Percentiles rank a stretch among this genome's conserved stretches.
Conservation (phyloP, 257 asterid species). For the Linaria vulgaris region DNA sequence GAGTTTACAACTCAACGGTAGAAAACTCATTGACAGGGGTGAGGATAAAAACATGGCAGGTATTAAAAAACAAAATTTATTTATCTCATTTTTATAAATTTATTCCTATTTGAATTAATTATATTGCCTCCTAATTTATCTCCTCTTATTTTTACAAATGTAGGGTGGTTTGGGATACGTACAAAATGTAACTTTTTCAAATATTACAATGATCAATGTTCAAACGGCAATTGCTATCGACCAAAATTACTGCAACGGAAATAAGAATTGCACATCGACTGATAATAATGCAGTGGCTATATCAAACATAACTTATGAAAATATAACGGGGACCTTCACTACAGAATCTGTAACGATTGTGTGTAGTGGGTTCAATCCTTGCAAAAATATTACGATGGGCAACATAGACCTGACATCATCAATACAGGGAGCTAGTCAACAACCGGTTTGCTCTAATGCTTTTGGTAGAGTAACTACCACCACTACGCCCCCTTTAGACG, state of each 20-base stretch:
- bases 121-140: too few relatives aligned
- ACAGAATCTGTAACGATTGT: too few relatives aligned
- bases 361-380: slow-evolving; percentile 24
- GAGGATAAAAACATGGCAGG: slow-evolving; percentile 41
- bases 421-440: too few relatives aligned
- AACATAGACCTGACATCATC: background rate
- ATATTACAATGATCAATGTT: slow-evolving; percentile 26
- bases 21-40: slow-evolving; percentile 27
- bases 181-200: slow-evolving; percentile 9
- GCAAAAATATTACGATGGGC: background rate
- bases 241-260: slow-evolving; percentile 31
- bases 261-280: too few relatives aligned
- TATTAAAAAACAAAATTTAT: too few relatives aligned
- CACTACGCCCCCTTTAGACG: slow-evolving; percentile 21
- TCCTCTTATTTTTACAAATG: too few relatives aligned
- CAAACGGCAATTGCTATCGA: slow-evolving; percentile 26
- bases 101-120: too few relatives aligned
- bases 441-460: slow-evolving; percentile 14
- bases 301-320: slow-evolving; percentile 5
- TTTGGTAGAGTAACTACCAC: slow-evolving; percentile 9
- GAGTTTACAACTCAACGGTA: slow-evolving; percentile 16
- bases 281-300: slow-evolving; percentile 22
- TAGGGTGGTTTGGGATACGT: slow-evolving; percentile 20
- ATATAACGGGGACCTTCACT: slow-evolving; percentile 31
- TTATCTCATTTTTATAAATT: background rate